Percentiles rank a stretch among this genome's conserved stretches.
Evolutionary conservation across 2,329 filamentous ascomycete species (phyloP).

Genomic region (Neonectria hederae): DNA sequence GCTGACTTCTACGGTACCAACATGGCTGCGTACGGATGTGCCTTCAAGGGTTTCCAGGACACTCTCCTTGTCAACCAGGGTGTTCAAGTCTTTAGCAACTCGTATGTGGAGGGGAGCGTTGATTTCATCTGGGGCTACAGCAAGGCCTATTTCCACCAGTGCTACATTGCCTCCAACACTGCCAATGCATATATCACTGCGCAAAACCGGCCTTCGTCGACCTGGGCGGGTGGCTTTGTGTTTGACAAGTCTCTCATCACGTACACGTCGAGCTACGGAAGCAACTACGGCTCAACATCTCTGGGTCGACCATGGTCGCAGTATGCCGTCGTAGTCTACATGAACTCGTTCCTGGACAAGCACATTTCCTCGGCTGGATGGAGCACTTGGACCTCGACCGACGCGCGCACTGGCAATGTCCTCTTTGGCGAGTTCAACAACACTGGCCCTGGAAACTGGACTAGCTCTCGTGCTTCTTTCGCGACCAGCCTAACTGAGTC

Average conservation of each 20-base stretch:
- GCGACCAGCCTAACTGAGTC: slow-evolving; percentile 35
- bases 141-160: slow-evolving; percentile 50
- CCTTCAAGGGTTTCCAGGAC: slow-evolving; percentile 59
- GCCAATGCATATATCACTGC: slow-evolving; percentile 46
- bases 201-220: slow-evolving; percentile 42
- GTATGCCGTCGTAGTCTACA: slow-evolving; percentile 58
- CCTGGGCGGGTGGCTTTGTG: slow-evolving; percentile 46
- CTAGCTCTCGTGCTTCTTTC: slow-evolving; percentile 30
- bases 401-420: slow-evolving; percentile 64
- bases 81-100: slow-evolving; percentile 57
- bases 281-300: slow-evolving; percentile 50
- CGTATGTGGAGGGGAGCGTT: slow-evolving; percentile 44
- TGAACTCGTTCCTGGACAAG: slow-evolving; percentile 57
- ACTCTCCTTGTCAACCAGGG: slow-evolving; percentile 58
- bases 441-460: slow-evolving; percentile 52
- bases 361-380: slow-evolving; percentile 38
- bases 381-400: slow-evolving; percentile 64
- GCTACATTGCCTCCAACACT: slow-evolving; percentile 50
- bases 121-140: slow-evolving; percentile 44
- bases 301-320: slow-evolving; percentile 59
- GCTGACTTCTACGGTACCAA: slow-evolving; percentile 47
- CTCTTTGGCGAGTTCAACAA: slow-evolving; percentile 69
- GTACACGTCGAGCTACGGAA: slow-evolving; percentile 39
- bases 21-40: slow-evolving; percentile 52
- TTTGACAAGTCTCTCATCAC: slow-evolving; percentile 46